Base-by-base conservation (phyloP, 2,329 filamentous ascomycete genomes). In the Fusarium brevicatenulatum region DNA sequence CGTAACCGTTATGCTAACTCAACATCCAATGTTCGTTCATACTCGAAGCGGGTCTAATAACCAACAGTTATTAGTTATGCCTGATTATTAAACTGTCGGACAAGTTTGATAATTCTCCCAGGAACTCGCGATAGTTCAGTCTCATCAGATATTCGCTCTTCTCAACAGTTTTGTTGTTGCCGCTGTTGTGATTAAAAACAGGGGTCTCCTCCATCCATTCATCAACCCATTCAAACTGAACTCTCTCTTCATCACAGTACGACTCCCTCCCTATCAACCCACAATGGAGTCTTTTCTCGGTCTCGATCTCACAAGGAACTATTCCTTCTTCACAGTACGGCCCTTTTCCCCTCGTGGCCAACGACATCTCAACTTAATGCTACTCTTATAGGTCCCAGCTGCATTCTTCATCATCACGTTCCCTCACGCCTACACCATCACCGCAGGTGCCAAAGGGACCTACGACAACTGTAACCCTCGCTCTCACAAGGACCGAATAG, bases 391-490 rank as follows among this genome's bases (percentile, higher is more conserved):
- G 85, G 78, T 86, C 46, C 85, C 85, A 9, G 83, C 74, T 3
- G 83, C 82, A 32, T 81, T 85, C 58, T 15, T 80, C 57, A 66
- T 82, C 28, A 78, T 78, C 57, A 66, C 82, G 49, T 34, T 80
- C 25, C 83, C 85, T 7, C 80, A 85, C 47, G 47, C 70, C 18
- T 83, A 84, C 62, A 79, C 80, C 40, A 57, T 74, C 46, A 18
- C 37, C 15, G 39, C 32, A 36, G 58, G 58, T 36, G 62, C 34
- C 30, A 80, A 78, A 47, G 79, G 77, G 64, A 77, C 77, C 55
- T 84, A 81, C 59, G 83, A 86, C 70, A 70, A 78, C 9, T 79
- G 80, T 65, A 79, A 84, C 71, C 85, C 85, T 16, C 81, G 84
- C 37, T 75, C 67, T 32, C 79, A 82, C 21, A 73, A 72, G 25